Evolutionary conservation across 23 red algal genomes (phyloP).

Genomic region (Gracilaria caudata): DNA sequence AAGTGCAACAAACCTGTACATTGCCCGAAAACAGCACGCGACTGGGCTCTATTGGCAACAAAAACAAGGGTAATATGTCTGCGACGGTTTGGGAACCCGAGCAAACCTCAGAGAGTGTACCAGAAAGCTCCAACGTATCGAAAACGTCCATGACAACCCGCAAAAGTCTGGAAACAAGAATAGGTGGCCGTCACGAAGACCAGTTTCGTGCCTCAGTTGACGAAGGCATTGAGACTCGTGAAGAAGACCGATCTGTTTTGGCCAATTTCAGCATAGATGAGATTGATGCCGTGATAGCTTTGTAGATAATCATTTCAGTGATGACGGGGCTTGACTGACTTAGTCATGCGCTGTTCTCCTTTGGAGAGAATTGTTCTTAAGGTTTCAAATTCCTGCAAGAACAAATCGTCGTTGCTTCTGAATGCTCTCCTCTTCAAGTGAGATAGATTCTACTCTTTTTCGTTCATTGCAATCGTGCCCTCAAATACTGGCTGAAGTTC

Average conservation of each 20-base stretch:
- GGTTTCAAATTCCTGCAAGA: background rate
- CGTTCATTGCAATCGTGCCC: constrained; percentile 7
- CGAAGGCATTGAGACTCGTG: background rate
- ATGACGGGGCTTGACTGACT: background rate
- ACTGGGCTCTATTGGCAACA: too few relatives aligned
- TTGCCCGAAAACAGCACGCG: background rate
- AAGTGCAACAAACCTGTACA: background rate
- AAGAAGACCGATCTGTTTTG: constrained; percentile 9
- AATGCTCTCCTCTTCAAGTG: background rate
- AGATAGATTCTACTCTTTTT: background rate
- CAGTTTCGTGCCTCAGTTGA: background rate
- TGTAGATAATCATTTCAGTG: background rate
- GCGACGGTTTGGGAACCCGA: background rate
- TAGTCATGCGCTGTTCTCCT: background rate
- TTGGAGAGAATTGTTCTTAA: background rate
- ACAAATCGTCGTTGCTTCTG: background rate
- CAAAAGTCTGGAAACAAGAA: background rate
- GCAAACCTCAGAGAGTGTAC: background rate
- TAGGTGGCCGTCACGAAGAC: background rate
- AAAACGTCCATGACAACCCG: background rate
- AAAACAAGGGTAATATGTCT: background rate
- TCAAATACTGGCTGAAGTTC: too few relatives aligned
- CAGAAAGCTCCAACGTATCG: constrained; percentile 6
- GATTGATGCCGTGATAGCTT: background rate
- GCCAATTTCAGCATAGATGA: constrained; percentile 18